Evolutionary conservation across 768 basidiomycete species (phyloP).

Genomic region (Mrakia blollopis): DNA sequence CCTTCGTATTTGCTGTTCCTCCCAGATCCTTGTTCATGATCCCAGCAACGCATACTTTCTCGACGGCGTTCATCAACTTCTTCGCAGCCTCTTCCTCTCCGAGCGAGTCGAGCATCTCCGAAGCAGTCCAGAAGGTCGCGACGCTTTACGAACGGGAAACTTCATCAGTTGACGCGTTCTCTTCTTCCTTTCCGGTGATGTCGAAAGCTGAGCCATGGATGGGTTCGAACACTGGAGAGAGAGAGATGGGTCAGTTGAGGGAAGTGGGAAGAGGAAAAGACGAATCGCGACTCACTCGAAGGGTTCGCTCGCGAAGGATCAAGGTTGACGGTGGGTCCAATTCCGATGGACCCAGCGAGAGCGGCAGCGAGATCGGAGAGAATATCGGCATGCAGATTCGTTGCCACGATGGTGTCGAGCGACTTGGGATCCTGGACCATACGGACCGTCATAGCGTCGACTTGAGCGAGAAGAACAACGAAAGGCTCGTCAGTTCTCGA

Average conservation of each 20-base stretch:
- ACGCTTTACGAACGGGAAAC: constrained; percentile 36
- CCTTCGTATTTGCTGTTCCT: constrained; percentile 17
- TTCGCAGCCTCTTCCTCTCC: constrained; percentile 50
- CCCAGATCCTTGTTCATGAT: constrained; percentile 30
- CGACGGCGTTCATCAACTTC: constrained; percentile 37
- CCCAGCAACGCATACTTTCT: constrained; percentile 16
- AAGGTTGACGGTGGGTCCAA: constrained; percentile 55
- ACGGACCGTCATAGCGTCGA: constrained; percentile 52
- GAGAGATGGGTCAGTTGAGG: background rate
- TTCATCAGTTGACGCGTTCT: no score
- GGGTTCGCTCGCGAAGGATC: constrained; percentile 50
- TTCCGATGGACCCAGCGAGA: constrained; percentile 56
- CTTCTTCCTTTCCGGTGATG: constrained; percentile 52
- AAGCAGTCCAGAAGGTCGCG: constrained; percentile 55
- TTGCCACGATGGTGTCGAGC: constrained; percentile 56
- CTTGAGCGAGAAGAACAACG: constrained; percentile 31
- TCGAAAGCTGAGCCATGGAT: constrained; percentile 59
- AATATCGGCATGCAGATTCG: constrained; percentile 55
- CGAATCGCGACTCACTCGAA: background rate
- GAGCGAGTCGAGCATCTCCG: constrained; percentile 53
- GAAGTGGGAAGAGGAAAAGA: background rate
- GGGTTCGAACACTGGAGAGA: constrained; percentile 51
- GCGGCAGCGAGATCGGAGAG: constrained; percentile 34
- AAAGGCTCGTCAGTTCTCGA: background rate
- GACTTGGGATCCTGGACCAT: constrained; percentile 53